phyloP scores from a whole-genome alignment of 768 basidiomycete genomes.

The Amanita jacksonii region DNA sequence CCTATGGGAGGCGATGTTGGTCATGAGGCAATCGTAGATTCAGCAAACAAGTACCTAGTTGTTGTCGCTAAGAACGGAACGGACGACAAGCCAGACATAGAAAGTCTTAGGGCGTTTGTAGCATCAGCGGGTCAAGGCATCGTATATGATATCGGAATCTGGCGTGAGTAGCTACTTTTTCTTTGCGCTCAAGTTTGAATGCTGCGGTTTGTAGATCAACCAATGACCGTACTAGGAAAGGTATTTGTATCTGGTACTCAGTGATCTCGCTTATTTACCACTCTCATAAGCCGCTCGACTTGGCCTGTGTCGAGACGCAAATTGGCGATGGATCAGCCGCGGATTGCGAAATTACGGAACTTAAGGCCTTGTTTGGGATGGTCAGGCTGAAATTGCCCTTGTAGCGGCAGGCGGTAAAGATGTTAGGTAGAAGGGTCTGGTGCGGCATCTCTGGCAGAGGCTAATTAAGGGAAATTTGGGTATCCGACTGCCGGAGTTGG shows the following conservation, averaged over 20 bases:
- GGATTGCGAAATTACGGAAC: slow-evolving; percentile 82
- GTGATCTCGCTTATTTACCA: background rate
- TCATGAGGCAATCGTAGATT: slow-evolving; percentile 34
- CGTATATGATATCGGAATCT: slow-evolving; percentile 71
- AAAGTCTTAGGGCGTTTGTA: slow-evolving; percentile 71
- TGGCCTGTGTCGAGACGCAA: slow-evolving; percentile 90
- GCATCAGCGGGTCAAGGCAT: slow-evolving; percentile 79
- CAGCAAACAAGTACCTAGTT: slow-evolving; percentile 61
- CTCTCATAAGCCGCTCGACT: slow-evolving; percentile 51
- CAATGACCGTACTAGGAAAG: slow-evolving; percentile 74
- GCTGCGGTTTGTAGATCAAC: slow-evolving; percentile 57
- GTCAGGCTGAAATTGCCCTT: slow-evolving; percentile 26
- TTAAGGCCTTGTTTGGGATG: slow-evolving; percentile 24
- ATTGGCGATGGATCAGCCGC: slow-evolving; percentile 65
- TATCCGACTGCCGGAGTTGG: slow-evolving; percentile 33
- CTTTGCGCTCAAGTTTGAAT: background rate
- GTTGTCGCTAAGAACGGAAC: slow-evolving; percentile 75
- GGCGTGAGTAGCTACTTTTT: slow-evolving; percentile 60
- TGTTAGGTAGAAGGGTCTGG: no score
- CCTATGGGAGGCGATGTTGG: slow-evolving; percentile 71
- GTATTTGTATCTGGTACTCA: slow-evolving; percentile 28
- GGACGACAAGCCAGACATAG: slow-evolving; percentile 70
- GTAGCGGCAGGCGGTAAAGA: no score
- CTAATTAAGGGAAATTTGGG: slow-evolving; percentile 19
- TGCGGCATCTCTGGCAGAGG: slow-evolving; percentile 3